phyloP scores from a whole-genome alignment of 108 stramenopile species.

The Pseudonitzschia multiseries region DNA sequence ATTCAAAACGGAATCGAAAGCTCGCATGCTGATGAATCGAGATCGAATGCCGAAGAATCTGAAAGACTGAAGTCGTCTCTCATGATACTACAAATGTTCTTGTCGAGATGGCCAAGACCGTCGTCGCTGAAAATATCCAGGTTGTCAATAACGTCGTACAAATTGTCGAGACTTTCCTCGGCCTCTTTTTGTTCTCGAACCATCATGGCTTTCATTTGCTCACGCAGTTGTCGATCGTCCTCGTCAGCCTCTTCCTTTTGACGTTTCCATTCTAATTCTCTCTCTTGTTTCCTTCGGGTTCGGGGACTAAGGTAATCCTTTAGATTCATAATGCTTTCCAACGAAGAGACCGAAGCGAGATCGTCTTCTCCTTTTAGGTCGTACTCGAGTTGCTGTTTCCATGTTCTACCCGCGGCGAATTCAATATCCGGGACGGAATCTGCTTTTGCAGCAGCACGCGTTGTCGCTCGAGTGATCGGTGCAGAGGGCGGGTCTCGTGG shows the following conservation, averaged over 20 bases:
- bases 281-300: conserved; percentile 26
- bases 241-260: conserved; percentile 23
- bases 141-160: conserved; percentile 22
- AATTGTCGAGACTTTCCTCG: conserved; percentile 15
- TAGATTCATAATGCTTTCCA: conserved; percentile 11
- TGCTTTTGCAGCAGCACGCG: no score
- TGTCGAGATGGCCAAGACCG: not conserved
- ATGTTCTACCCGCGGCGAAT: conserved; percentile 38
- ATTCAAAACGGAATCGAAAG: not conserved
- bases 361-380: conserved; percentile 30
- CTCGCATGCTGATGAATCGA: not conserved
- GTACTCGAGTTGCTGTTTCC: conserved; percentile 30
- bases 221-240: conserved; percentile 15
- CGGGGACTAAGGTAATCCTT: not conserved
- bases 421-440: conserved; percentile 39
- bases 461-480: not conserved
- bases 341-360: conserved; percentile 5
- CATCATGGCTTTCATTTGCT: conserved; percentile 16
- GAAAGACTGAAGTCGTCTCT: conserved; percentile 30
- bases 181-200: conserved; percentile 13
- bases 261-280: conserved; percentile 4
- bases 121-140: conserved; percentile 1
- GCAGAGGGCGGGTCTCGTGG: not conserved
- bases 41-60: conserved; percentile 25
- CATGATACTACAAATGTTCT: not conserved